phyloP scores from a whole-genome alignment of 441 rosid species.

The Adansonia madagascariensis region DNA sequence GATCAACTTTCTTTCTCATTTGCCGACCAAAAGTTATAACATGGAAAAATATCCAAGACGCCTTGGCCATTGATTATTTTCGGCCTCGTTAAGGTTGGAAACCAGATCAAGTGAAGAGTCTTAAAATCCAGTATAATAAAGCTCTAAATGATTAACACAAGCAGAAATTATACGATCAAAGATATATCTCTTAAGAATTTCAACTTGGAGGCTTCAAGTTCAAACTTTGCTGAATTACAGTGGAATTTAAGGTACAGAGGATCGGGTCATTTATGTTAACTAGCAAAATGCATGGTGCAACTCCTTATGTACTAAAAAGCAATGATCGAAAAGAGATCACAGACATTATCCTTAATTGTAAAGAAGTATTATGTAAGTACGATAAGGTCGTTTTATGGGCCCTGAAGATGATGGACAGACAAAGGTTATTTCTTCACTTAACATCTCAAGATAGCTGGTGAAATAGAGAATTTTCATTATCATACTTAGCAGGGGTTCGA shows the following conservation, averaged over 20 bases:
- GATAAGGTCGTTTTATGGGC: no score
- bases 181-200: background rate
- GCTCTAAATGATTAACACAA: background rate
- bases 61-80: background rate
- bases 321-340: no score
- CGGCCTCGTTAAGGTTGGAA: background rate
- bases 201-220: background rate
- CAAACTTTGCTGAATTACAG: background rate
- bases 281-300: background rate
- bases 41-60: background rate
- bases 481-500: background rate
- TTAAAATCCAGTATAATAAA: background rate
- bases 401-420: no score
- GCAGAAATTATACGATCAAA: background rate
- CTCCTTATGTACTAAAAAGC: background rate
- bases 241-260: background rate
- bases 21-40: background rate
- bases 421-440: background rate
- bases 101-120: background rate
- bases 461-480: background rate
- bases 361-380: background rate
- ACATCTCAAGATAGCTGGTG: background rate
- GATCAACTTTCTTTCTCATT: background rate
- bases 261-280: background rate
- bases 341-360: background rate